These are phyloP conservation scores for Hibiscus tridactylites DNA, from an alignment of 345 rosid species.

Conservation along the genomic window DNA sequence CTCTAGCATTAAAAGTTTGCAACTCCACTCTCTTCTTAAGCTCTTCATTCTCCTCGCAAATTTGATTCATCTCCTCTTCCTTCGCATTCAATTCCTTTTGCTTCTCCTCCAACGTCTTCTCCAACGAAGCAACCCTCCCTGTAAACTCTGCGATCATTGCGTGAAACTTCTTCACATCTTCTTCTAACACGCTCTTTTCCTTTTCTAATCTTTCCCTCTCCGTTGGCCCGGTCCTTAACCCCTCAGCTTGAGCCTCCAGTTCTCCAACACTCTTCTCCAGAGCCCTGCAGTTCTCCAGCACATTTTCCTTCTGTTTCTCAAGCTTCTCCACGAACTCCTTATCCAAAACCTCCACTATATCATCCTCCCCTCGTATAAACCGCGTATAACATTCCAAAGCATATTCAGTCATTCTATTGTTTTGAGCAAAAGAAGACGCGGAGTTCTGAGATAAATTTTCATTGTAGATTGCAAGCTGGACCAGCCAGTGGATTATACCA, in stretches of 20 bases:
- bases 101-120: constrained; percentile 55
- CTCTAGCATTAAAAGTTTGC: constrained; percentile 69
- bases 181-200: constrained; percentile 49
- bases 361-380: constrained; percentile 59
- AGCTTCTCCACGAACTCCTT: constrained; percentile 46
- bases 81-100: constrained; percentile 43
- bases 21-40: constrained; percentile 57
- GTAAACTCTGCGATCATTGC: constrained; percentile 40
- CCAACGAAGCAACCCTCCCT: constrained; percentile 30
- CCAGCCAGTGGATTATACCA: constrained; percentile 69
- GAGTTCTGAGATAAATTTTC: constrained; percentile 28
- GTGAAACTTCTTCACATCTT: constrained; percentile 60
- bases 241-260: constrained; percentile 40
- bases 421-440: constrained; percentile 21
- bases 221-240: constrained; percentile 42
- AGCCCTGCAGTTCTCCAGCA: constrained; percentile 27
- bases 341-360: constrained; percentile 46
- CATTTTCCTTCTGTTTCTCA: constrained; percentile 39
- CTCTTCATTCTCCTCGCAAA: constrained; percentile 61
- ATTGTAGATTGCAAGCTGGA: constrained; percentile 43
- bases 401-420: constrained; percentile 35
- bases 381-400: constrained; percentile 42
- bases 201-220: constrained; percentile 51
- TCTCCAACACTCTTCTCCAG: constrained; percentile 31
- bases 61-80: constrained; percentile 48